A percentile compares a stretch with the other conserved stretches of the same genome.
These are phyloP conservation scores for Cercospora beticola DNA, from an alignment of 2,329 filamentous ascomycete genomes.

Conservation along the genomic window DNA sequence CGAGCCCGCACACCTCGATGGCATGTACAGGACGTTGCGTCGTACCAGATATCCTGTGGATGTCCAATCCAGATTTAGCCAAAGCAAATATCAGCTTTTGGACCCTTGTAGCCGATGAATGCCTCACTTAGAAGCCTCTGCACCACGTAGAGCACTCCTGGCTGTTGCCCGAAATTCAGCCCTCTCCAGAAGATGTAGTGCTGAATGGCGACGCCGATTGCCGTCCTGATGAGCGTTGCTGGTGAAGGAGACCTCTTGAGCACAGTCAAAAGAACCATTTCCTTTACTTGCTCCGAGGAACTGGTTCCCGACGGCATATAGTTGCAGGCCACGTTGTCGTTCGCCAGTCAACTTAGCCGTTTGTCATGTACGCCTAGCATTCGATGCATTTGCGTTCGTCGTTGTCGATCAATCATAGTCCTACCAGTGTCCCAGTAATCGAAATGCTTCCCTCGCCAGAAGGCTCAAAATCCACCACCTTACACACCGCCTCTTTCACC, in stretches of 20 bases:
- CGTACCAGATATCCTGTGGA: neutral
- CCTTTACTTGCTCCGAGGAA: neutral
- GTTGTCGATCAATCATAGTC: conserved; percentile 5
- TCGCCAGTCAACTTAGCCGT: no score
- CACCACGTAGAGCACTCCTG: neutral
- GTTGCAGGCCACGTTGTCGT: no score
- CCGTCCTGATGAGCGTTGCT: neutral
- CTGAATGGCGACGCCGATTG: neutral
- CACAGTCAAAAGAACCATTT: neutral
- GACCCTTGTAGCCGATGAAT: neutral
- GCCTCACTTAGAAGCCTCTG: neutral
- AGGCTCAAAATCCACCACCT: conserved; percentile 81
- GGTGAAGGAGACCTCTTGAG: neutral
- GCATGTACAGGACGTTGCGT: no score
- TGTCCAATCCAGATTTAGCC: neutral
- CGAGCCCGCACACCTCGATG: no score
- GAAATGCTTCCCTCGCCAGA: conserved; percentile 37
- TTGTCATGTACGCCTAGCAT: neutral
- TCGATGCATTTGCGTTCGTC: neutral
- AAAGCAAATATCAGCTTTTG: neutral
- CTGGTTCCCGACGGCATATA: neutral
- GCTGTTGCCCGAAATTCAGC: neutral
- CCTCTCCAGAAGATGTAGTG: neutral
- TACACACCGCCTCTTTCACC: conserved; percentile 69
- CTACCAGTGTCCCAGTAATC: conserved; percentile 24